Conservation (phyloP, 306 rosid genomes). For the Acacia melanoxylon region DNA sequence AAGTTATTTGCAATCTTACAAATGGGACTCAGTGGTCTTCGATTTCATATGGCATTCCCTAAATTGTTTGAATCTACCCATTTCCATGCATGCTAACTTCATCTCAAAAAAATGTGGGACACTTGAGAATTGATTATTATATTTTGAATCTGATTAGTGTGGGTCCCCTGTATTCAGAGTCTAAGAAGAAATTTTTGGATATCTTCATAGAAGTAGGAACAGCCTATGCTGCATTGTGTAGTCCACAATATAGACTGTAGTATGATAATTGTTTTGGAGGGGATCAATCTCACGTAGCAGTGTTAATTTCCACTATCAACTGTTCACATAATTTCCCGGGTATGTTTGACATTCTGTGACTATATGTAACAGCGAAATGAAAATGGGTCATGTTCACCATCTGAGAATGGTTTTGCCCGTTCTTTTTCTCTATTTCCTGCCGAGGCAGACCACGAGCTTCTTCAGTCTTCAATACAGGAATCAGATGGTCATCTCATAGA, state of each 20-base stretch:
- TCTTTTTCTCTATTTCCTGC: conserved; percentile 73
- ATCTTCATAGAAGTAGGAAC: not conserved
- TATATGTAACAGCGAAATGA: conserved; percentile 62
- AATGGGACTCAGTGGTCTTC: not conserved
- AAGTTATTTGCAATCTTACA: not conserved
- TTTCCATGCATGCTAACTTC: not conserved
- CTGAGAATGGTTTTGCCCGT: conserved; percentile 68
- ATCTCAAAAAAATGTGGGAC: not conserved
- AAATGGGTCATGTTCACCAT: conserved; percentile 46
- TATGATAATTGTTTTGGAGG: not conserved
- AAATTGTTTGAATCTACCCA: not conserved
- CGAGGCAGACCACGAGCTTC: conserved; percentile 77
- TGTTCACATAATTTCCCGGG: not conserved
- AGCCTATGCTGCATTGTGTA: not conserved
- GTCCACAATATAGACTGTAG: not conserved
- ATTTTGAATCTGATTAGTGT: not conserved
- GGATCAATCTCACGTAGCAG: not conserved
- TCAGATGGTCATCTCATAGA: conserved; percentile 91
- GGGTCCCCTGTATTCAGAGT: not conserved
- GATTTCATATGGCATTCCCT: not conserved
- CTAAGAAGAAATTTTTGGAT: not conserved
- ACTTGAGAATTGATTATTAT: not conserved
- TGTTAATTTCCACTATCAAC: not conserved
- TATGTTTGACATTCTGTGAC: conserved; percentile 32
- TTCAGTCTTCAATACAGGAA: conserved; percentile 68